Evolutionary conservation across 2,329 filamentous ascomycete species (phyloP).

Genomic region (Elsinoe ampelina): DNA sequence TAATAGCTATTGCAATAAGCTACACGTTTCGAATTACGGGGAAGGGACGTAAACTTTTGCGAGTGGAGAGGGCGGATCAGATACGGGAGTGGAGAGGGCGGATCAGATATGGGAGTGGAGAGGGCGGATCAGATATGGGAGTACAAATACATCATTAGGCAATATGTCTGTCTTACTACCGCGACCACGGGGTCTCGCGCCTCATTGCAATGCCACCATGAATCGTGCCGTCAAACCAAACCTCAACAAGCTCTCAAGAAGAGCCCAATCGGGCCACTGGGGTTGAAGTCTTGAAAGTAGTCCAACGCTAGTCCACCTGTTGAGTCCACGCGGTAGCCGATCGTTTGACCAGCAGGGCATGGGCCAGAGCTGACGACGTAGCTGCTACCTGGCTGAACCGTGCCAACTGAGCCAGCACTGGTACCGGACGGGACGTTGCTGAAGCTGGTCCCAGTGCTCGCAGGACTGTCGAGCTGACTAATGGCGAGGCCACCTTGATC

Average conservation of each 20-base stretch:
- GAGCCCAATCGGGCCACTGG: slow-evolving; percentile 13
- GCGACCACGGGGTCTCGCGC: too few species aligned
- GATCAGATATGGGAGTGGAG: too few species aligned
- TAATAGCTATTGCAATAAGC: too few species aligned
- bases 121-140: too few species aligned
- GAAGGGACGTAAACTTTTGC: too few species aligned
- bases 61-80: too few species aligned
- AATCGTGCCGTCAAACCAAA: slow-evolving; percentile 32
- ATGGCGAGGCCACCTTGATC: slow-evolving; percentile 32
- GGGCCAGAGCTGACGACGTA: slow-evolving; percentile 21
- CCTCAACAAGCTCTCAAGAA: slow-evolving; percentile 17
- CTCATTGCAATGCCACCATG: slow-evolving; percentile 3
- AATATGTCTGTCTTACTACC: too few species aligned
- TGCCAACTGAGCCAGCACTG: slow-evolving; percentile 14
- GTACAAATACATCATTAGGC: too few species aligned
- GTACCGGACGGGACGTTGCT: slow-evolving; percentile 15
- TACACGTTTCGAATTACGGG: too few species aligned
- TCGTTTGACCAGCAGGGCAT: slow-evolving; percentile 22
- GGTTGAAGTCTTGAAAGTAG: slow-evolving; percentile 22
- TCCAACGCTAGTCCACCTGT: slow-evolving; percentile 19
- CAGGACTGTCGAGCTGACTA: slow-evolving; percentile 20
- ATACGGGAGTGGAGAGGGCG: too few species aligned
- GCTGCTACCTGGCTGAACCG: slow-evolving; percentile 21
- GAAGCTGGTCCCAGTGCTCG: slow-evolving; percentile 20
- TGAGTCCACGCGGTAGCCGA: slow-evolving; percentile 19